These are phyloP conservation scores for Hyaloscypha bicolor DNA, from an alignment of 495 filamentous ascomycete genomes.

Conservation along the genomic window DNA sequence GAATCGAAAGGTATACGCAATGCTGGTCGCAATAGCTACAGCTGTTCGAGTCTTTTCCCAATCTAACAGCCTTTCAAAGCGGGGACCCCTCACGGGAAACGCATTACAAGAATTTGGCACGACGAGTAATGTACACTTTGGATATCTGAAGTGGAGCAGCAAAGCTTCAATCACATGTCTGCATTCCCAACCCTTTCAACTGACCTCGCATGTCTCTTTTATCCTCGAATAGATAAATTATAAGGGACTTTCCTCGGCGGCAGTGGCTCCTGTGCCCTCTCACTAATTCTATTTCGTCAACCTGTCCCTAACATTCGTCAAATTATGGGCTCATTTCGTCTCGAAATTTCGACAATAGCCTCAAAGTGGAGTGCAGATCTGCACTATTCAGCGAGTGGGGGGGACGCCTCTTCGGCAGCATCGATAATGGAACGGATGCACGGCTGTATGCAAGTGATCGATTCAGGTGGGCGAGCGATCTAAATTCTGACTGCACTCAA, in stretches of 20 bases:
- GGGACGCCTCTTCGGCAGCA: constrained; percentile 10
- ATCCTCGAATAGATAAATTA: not conserved
- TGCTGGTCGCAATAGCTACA: not conserved
- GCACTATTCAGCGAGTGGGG: not conserved
- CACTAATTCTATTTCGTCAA: too few species aligned
- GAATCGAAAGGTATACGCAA: not conserved
- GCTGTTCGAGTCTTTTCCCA: not conserved
- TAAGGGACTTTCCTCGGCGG: not conserved
- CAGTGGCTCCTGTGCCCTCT: not conserved
- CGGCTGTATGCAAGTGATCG: constrained; percentile 32
- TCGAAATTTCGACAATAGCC: not conserved
- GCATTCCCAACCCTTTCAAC: not conserved
- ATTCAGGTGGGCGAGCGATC: constrained; percentile 1
- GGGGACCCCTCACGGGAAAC: not conserved
- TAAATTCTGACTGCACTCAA: not conserved
- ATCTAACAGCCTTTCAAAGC: not conserved
- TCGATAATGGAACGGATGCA: constrained; percentile 28
- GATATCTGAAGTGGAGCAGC: not conserved
- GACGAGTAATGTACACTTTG: not conserved
- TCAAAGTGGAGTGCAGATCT: constrained; percentile 8
- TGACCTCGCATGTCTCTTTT: not conserved
- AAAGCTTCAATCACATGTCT: not conserved
- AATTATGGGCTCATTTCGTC: too few species aligned
- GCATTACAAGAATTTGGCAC: not conserved
- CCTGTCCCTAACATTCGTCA: too few species aligned